These are phyloP conservation scores for Hibiscus trionum DNA, from an alignment of 345 rosid species.

Conservation along the genomic window DNA sequence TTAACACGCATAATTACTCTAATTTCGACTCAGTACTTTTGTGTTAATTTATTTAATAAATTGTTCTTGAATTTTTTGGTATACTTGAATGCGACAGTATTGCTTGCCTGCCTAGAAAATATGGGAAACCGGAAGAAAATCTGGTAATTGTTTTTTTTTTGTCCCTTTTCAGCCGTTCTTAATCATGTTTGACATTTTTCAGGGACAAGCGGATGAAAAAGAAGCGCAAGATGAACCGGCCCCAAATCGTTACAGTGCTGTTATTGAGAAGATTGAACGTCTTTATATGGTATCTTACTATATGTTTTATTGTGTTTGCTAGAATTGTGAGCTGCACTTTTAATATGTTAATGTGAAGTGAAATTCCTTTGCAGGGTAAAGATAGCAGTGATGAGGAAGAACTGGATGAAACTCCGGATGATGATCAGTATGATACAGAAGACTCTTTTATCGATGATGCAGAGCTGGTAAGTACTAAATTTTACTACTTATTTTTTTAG, in stretches of 20 bases:
- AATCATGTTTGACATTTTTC: constrained; percentile 15
- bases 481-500: neutral
- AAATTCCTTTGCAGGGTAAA: constrained; percentile 55
- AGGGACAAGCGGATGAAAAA: constrained; percentile 48
- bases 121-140: neutral
- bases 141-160: neutral
- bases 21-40: neutral
- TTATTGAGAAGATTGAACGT: constrained; percentile 94
- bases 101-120: constrained; percentile 2
- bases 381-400: constrained; percentile 94
- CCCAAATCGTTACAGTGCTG: constrained; percentile 73
- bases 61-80: neutral
- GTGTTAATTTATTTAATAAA: neutral
- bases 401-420: constrained; percentile 74
- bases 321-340: neutral
- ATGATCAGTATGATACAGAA: constrained; percentile 91
- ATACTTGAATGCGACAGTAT: neutral
- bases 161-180: neutral
- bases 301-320: neutral
- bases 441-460: constrained; percentile 94
- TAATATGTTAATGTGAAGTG: constrained; percentile 13
- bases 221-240: constrained; percentile 44
- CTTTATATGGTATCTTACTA: constrained; percentile 61
- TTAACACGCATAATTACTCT: neutral
- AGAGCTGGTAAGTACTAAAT: constrained; percentile 62